A percentile compares a stretch with the other conserved stretches of the same genome.
Conservation (phyloP, 768 basidiomycete species). For the Boletus fagicola region DNA sequence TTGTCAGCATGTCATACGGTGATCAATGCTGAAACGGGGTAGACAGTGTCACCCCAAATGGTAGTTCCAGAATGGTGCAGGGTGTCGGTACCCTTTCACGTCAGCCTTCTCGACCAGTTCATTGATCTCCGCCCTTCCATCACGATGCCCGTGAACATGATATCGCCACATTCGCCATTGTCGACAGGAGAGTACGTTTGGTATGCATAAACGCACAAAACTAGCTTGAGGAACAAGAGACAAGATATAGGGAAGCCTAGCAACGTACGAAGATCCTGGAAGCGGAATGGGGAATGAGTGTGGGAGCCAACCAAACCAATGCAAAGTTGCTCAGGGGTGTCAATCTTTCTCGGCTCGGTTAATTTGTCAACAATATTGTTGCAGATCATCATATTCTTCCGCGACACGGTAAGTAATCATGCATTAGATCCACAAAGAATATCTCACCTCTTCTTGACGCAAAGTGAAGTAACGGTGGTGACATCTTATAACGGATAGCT, state of each 20-base stretch:
- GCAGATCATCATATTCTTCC: neutral
- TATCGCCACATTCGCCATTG: neutral
- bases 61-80: too few relatives aligned
- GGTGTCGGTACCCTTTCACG: neutral
- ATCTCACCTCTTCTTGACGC: neutral
- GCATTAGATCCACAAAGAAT: neutral
- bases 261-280: neutral
- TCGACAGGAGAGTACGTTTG: neutral
- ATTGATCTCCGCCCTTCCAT: neutral
- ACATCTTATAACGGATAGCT: neutral
- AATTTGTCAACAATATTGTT: constrained; percentile 3
- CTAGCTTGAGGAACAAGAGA: neutral
- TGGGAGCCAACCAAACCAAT: neutral
- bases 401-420: neutral
- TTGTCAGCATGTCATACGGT: neutral
- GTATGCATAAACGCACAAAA: neutral
- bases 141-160: neutral
- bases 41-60: neutral
- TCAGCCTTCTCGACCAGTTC: neutral
- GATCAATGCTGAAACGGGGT: neutral
- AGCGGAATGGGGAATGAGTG: neutral
- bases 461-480: neutral
- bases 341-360: neutral
- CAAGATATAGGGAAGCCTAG: neutral
- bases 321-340: neutral